Base-by-base conservation (phyloP, 352 stramenopile genomes). In the Pythium folliculosum region DNA sequence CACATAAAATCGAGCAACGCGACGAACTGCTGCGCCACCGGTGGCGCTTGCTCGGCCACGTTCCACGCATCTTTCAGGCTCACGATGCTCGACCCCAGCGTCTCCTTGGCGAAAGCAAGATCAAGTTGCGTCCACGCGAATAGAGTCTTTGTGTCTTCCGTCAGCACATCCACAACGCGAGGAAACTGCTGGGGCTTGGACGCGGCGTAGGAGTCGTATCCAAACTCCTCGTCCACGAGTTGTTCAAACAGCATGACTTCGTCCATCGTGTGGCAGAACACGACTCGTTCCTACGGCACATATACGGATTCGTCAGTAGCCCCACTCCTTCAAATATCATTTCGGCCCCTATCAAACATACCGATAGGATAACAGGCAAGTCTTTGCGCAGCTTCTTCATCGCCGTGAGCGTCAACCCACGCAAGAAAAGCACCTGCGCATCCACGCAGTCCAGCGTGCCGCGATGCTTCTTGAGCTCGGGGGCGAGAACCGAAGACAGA, bases 241-340 rank as follows among this genome's bases (percentile, higher is more conserved):
- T 81, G 76, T 61, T 94, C 85, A 70, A 94, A 94, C 9, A 92
- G 71, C 58, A 94, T 49, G 0, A 91, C 69, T 70, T 94, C 85
- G 44, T 94, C 85, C 21, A 94, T 66, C 3, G 79, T 86, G 55
- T 94, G 85, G 58, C 85, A 94, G 47, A 94, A 68, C 35, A 73
- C 52, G 5, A 47, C 63, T 1, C 52, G 69, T 30, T 63, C 54
- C 56, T 60, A 49, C 19, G 30, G 0, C 27, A 32, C 4, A 8
- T 6, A 61, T 10, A 43, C 16, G 63, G n/a, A 30, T 65, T 47
- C 14, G 17, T 47, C 40, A 47, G 6, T 2, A n/a, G 6, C 14
- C 13, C 40, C 10, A 21, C 40, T 16, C 13, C 14, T 6, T n/a
- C 10, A 1, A 44, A 19, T 16, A 2, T n/a, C 17, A 4, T n/a